These are phyloP conservation scores for Gynandropsis gynandra DNA, from an alignment of 345 rosid genomes.

Conservation along the genomic window DNA sequence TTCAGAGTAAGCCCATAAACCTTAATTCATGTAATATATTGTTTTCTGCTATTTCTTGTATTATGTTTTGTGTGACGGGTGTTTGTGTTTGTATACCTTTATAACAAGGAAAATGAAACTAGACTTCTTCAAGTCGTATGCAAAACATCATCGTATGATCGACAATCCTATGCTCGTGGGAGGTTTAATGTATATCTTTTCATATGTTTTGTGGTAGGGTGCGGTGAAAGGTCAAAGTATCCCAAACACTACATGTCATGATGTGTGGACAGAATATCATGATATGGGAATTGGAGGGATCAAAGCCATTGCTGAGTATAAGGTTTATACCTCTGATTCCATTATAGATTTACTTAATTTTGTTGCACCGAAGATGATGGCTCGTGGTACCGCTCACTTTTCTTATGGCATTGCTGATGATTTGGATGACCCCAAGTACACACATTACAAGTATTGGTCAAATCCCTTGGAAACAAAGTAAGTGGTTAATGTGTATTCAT, in stretches of 20 bases:
- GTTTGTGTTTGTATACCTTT: not conserved
- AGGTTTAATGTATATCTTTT: no score
- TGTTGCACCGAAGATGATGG: slow-evolving; percentile 96
- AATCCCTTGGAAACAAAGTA: slow-evolving; percentile 91
- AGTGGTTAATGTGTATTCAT: slow-evolving; percentile 23
- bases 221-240: slow-evolving; percentile 63
- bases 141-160: no score
- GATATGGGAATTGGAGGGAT: slow-evolving; percentile 86
- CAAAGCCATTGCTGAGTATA: slow-evolving; percentile 73
- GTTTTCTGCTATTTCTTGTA: no score
- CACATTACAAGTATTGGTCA: slow-evolving; percentile 84
- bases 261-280: slow-evolving; percentile 93
- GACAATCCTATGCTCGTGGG: no score
- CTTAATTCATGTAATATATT: not conserved
- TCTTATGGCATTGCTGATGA: slow-evolving; percentile 91
- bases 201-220: no score
- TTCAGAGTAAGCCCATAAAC: slow-evolving; percentile 58
- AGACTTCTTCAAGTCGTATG: no score
- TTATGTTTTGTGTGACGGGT: no score
- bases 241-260: slow-evolving; percentile 65
- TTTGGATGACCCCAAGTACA: slow-evolving; percentile 79
- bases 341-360: slow-evolving; percentile 60
- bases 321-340: slow-evolving; percentile 65
- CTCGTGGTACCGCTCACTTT: slow-evolving; percentile 77
- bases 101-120: no score